Percentiles rank a stretch among this genome's conserved stretches.
Conservation (phyloP, 768 basidiomycete genomes). For the Psilocybe azurescens region DNA sequence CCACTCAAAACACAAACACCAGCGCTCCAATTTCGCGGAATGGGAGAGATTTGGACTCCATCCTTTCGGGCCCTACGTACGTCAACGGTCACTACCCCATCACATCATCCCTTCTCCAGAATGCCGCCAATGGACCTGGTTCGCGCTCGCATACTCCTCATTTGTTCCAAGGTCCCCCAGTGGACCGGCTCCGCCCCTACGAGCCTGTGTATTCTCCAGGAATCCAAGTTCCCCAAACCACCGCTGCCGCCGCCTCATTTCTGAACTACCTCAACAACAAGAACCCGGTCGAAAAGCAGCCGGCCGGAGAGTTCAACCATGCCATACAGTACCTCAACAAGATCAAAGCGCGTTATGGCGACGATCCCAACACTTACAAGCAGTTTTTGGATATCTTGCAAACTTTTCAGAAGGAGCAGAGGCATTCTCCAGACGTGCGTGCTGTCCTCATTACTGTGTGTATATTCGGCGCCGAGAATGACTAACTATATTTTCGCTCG, state of each 20-base stretch:
- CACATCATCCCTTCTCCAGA: constrained; percentile 37
- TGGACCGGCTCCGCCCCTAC: constrained; percentile 37
- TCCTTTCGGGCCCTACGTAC: constrained; percentile 38
- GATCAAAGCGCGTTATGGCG: constrained; percentile 90
- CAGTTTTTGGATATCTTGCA: constrained; percentile 89
- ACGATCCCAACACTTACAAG: constrained; percentile 93
- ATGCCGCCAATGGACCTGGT: constrained; percentile 39
- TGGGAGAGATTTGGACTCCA: constrained; percentile 32
- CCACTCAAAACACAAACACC: constrained; percentile 64
- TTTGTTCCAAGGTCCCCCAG: constrained; percentile 39
- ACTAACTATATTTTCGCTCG: neutral
- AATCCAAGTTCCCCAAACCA: constrained; percentile 50
- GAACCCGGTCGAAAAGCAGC: constrained; percentile 54
- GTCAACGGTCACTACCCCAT: constrained; percentile 31
- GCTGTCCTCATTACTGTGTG: constrained; percentile 15
- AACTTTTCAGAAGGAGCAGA: constrained; percentile 86
- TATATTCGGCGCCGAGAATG: constrained; percentile 7
- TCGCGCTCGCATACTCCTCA: constrained; percentile 65
- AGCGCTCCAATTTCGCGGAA: constrained; percentile 29
- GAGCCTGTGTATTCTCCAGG: constrained; percentile 53
- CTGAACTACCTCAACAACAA: constrained; percentile 60
- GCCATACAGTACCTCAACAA: constrained; percentile 98
- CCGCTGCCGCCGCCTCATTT: constrained; percentile 70
- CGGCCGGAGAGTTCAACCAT: constrained; percentile 81
- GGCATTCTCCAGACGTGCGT: constrained; percentile 67